Base-by-base conservation (phyloP, 305 asterid genomes). In the Withania somnifera region DNA sequence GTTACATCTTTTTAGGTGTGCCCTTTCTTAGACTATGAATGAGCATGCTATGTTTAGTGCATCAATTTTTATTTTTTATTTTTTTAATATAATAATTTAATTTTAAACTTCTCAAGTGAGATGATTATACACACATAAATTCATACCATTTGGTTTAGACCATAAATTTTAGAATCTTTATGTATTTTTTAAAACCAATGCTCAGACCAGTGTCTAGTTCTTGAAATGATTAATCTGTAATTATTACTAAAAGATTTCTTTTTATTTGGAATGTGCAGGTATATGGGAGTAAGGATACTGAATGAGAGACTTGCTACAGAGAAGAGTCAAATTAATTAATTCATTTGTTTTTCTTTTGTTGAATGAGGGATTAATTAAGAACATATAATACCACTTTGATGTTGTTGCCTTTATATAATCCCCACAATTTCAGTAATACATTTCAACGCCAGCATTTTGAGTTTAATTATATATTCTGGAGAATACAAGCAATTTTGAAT, bases 261-360 rank as follows among this genome's bases (percentile, higher is more conserved):
- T 22, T 14, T 60, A 11, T 52, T 19, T 81, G 22, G 5, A 36
- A 60, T 73, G 30, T 75, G 54, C 88, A 91, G 97, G 91, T 92
- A 93, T 84, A 89, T 93, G 94, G 98, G 97, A 71, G 87, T 91
- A 85, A 92, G 82, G 84, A 89, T 92, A 50, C 60, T 87, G 54
- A 32, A 83, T 56, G 92, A 89, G 82, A 89, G 98, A 87, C 78
- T 89, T 56, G 85, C 71, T 53, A 89, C 84, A 71, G 85, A 81
- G 50, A 13, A 45, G 78, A 45, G 9, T 14, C 40, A 47, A 22
- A 73, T 8, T 20, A 82, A 79, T 57, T 85, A 71, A 36, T 20
- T 30, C 8, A 11, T 47, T n/a, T 32, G 8, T 28, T 80, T n/a
- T 45, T 15, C 9, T 5, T 45, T 7, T 32, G 68, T 66, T 56